A percentile compares a stretch with the other conserved stretches of the same genome.
Evolutionary conservation across 331 rosid species (phyloP).

Genomic region (Rosa hybrid): DNA sequence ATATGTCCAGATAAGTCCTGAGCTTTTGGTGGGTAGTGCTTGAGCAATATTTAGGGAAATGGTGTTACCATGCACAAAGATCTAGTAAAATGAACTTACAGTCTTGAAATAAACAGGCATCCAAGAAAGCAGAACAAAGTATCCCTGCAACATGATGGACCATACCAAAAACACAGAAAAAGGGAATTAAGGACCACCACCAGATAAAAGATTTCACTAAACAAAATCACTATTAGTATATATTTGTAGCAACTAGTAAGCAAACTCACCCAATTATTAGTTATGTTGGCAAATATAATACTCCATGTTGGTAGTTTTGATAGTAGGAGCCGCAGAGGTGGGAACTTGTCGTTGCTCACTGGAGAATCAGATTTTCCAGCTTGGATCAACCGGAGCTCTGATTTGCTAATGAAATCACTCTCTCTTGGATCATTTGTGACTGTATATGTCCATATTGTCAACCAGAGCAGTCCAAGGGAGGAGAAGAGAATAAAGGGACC

Average conservation of each 20-base stretch:
- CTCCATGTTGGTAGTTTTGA: constrained; percentile 95
- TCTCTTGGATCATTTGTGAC: constrained; percentile 74
- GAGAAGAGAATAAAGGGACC: constrained; percentile 87
- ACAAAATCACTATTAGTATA: not conserved
- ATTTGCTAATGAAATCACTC: constrained; percentile 48
- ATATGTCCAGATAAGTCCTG: not conserved
- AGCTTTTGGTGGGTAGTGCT: not conserved
- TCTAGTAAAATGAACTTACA: constrained; percentile 44
- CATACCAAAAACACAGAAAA: not conserved
- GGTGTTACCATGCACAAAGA: not conserved
- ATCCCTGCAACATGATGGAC: constrained; percentile 60
- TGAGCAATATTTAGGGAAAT: not conserved
- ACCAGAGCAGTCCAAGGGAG: constrained; percentile 76
- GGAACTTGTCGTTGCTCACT: constrained; percentile 35
- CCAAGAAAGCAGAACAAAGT: constrained; percentile 79
- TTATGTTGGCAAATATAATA: constrained; percentile 81
- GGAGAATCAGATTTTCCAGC: constrained; percentile 61
- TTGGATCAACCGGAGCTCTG: constrained; percentile 69
- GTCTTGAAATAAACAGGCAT: constrained; percentile 97
- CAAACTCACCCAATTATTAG: constrained; percentile 78
- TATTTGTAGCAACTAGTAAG: constrained; percentile 1
- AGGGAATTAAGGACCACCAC: constrained; percentile 16
- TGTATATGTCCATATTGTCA: constrained; percentile 50
- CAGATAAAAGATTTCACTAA: constrained; percentile 1
- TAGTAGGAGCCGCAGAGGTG: constrained; percentile 59